Percentiles rank a stretch among this genome's conserved stretches.
phyloP scores from a whole-genome alignment of 2,329 filamentous ascomycete species.

The Volutella citrinella region DNA sequence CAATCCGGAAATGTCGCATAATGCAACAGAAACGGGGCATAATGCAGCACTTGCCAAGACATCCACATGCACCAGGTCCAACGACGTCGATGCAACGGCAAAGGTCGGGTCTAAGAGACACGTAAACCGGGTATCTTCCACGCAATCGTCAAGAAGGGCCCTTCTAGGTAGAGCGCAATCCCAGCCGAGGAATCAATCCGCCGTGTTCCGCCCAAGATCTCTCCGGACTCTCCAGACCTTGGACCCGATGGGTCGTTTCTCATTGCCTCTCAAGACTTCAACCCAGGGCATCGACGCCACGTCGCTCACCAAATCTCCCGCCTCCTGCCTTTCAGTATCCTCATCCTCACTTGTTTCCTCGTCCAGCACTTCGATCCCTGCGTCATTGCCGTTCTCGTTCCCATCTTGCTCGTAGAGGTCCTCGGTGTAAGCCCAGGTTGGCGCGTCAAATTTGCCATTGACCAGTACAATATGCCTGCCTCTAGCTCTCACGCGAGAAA shows the following conservation, averaged over 20 bases:
- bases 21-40: no score
- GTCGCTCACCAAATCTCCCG: constrained; percentile 15
- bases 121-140: no score
- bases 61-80: no score
- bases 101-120: no score
- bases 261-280: constrained; percentile 52
- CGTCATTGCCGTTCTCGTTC: constrained; percentile 26
- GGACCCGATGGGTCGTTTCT: constrained; percentile 56
- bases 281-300: constrained; percentile 53
- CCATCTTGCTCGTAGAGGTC: constrained; percentile 46
- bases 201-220: constrained; percentile 49
- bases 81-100: no score
- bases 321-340: constrained; percentile 27
- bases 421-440: constrained; percentile 69
- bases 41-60: no score
- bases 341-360: constrained; percentile 35
- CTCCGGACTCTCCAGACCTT: constrained; percentile 63
- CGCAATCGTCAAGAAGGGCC: no score
- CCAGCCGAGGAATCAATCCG: no score
- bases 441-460: constrained; percentile 65
- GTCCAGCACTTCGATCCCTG: constrained; percentile 29
- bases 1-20: no score
- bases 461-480: constrained; percentile 59
- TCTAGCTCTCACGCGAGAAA: constrained; percentile 37
- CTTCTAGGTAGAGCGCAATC: no score